These are phyloP conservation scores for Phaeotremella skinneri DNA, from an alignment of 768 basidiomycete species.

Conservation along the genomic window DNA sequence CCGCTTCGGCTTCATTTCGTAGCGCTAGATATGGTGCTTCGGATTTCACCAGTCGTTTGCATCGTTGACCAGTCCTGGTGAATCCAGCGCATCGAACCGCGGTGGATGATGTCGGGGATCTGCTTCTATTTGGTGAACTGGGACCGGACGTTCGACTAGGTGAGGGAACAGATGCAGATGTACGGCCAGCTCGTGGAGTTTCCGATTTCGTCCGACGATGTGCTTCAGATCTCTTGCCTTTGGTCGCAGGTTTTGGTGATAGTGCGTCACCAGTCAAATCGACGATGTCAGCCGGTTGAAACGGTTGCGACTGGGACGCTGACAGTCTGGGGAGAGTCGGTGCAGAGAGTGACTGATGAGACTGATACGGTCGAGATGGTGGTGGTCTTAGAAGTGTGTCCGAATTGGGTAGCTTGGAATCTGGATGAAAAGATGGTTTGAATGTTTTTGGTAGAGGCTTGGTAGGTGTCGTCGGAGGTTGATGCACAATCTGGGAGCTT, in stretches of 20 bases:
- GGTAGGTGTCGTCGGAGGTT: background rate
- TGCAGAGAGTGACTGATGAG: background rate
- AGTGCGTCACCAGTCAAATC: background rate
- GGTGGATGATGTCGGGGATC: too few relatives aligned
- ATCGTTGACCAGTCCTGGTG: conserved; percentile 43
- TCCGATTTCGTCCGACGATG: too few relatives aligned
- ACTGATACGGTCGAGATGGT: background rate
- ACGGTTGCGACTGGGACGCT: background rate
- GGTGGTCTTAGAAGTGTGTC: background rate
- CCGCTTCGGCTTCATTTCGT: conserved; percentile 6
- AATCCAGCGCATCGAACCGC: conserved; percentile 44
- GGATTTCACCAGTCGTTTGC: conserved; percentile 43
- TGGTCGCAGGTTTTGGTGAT: background rate
- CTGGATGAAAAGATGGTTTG: conserved; percentile 6
- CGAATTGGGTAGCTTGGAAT: background rate
- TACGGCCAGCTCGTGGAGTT: background rate
- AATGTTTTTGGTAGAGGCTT: background rate
- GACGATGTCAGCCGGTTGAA: background rate
- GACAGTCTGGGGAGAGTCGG: background rate
- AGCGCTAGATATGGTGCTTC: conserved; percentile 36
- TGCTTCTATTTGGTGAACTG: background rate
- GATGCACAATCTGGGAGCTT: background rate
- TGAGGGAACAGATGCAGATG: background rate
- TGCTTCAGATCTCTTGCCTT: background rate
- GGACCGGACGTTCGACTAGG: background rate